Percentiles rank a stretch among this genome's conserved stretches.
Conservation (phyloP, 768 basidiomycete species). For the Mycena maculata region DNA sequence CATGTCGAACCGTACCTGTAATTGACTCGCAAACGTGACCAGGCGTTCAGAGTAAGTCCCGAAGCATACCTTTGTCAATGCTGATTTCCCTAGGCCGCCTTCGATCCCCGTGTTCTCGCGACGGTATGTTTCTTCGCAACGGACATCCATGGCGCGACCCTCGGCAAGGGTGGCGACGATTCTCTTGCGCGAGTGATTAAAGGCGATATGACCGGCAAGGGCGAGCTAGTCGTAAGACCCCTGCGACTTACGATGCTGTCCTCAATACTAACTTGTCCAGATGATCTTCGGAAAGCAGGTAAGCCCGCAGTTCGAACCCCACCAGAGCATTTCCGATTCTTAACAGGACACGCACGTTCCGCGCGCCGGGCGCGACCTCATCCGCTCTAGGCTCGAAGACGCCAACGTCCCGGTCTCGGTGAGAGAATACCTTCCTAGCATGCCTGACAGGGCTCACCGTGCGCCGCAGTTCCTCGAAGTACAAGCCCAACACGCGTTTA, state of each 20-base stretch:
- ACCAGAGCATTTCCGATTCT: background rate
- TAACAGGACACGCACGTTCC: constrained; percentile 92
- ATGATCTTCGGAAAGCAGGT: constrained; percentile 98
- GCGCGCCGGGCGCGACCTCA: constrained; percentile 85
- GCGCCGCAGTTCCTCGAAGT: constrained; percentile 86
- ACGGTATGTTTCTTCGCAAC: constrained; percentile 97
- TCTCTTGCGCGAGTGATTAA: constrained; percentile 77
- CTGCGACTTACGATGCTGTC: background rate
- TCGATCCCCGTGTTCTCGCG: constrained; percentile 84
- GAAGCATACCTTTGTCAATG: background rate
- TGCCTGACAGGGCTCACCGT: constrained; percentile 8
- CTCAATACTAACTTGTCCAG: constrained; percentile 46
- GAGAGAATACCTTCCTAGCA: constrained; percentile 39
- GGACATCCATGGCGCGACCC: constrained; percentile 88
- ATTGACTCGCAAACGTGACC: background rate
- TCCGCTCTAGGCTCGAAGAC: constrained; percentile 86
- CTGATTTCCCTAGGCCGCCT: constrained; percentile 72
- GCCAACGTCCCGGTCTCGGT: constrained; percentile 79
- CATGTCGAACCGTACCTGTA: constrained; percentile 13
- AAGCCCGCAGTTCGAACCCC: background rate
- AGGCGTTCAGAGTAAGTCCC: constrained; percentile 56
- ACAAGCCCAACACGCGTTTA: constrained; percentile 97
- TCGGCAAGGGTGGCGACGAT: constrained; percentile 89
- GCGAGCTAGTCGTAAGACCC: constrained; percentile 80
- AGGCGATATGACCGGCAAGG: constrained; percentile 82